phyloP scores from a whole-genome alignment of 106 monocot species.

The Gastrodia elata region DNA sequence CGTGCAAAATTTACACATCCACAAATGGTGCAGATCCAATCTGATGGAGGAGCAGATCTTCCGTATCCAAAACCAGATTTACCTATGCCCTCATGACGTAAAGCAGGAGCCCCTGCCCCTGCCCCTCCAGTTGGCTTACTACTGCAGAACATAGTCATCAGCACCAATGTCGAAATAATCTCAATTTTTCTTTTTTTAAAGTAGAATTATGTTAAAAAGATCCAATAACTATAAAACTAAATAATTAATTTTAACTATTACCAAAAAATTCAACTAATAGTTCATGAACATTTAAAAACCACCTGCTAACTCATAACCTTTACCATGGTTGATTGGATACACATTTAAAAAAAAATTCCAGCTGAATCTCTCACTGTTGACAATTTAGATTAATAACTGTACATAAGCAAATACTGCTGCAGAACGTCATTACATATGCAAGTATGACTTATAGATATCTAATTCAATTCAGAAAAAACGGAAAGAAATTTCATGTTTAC shows the following conservation, averaged over 20 bases:
- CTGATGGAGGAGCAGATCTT: constrained; percentile 42
- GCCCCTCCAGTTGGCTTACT: constrained; percentile 83
- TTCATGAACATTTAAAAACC: background rate
- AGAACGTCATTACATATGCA: background rate
- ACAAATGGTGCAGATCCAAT: constrained; percentile 95
- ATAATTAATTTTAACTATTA: background rate
- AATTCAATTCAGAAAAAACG: background rate
- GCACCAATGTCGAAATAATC: background rate
- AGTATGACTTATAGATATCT: background rate
- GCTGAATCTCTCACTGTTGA: background rate
- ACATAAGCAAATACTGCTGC: background rate
- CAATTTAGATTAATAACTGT: background rate
- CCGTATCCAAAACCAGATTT: constrained; percentile 46
- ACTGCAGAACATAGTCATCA: constrained; percentile 35
- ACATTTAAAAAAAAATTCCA: background rate
- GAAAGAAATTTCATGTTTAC: background rate
- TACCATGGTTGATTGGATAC: background rate
- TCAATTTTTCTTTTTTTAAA: background rate
- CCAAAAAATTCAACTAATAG: background rate
- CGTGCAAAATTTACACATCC: constrained; percentile 98
- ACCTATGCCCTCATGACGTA: constrained; percentile 37
- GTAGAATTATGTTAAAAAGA: too few relatives aligned
- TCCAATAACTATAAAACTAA: background rate
- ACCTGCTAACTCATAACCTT: background rate
- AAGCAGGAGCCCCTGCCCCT: constrained; percentile 42